phyloP scores from a whole-genome alignment of 805 yeast species.

The Debaryomyces maramus region DNA sequence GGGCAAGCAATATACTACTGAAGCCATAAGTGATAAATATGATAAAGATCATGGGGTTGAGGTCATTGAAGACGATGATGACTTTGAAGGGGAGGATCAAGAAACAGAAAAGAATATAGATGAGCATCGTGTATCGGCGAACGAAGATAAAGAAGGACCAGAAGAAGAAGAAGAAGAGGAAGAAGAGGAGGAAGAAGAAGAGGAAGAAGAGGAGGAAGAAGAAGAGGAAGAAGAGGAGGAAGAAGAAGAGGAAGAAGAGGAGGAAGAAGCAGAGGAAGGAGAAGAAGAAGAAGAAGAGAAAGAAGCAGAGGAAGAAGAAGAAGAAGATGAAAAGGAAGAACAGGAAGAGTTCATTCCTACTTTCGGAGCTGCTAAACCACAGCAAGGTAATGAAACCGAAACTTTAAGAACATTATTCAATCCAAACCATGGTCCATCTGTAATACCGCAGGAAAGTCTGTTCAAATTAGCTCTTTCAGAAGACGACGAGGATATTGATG shows the following conservation, averaged over 20 bases:
- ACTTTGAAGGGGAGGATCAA: too few relatives aligned
- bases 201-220: constrained; percentile 26
- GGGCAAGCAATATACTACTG: constrained; percentile 26
- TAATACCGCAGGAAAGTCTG: constrained; percentile 13
- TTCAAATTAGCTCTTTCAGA: constrained; percentile 42
- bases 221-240: constrained; percentile 23
- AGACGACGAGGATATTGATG: constrained; percentile 52
- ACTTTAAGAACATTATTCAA: constrained; percentile 61
- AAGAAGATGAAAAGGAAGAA: constrained; percentile 13
- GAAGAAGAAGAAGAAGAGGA: constrained; percentile 35
- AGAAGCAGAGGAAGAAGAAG: constrained; percentile 3
- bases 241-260: constrained; percentile 15
- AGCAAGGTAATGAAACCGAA: constrained; percentile 43
- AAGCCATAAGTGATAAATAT: constrained; percentile 25
- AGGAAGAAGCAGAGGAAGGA: constrained; percentile 32
- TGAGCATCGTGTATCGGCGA: constrained; percentile 4
- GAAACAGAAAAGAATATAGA: background rate
- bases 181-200: constrained; percentile 6
- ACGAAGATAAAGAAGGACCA: constrained; percentile 6
- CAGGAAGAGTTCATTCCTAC: constrained; percentile 56
- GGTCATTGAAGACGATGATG: constrained; percentile 3
- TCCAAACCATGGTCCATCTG: constrained; percentile 21
- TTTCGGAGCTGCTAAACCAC: constrained; percentile 35
- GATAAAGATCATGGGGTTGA: constrained; percentile 24
- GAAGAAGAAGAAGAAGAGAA: constrained; percentile 13